Base-by-base conservation (phyloP, 352 stramenopile species). In the Globisporangium heterothallicum region DNA sequence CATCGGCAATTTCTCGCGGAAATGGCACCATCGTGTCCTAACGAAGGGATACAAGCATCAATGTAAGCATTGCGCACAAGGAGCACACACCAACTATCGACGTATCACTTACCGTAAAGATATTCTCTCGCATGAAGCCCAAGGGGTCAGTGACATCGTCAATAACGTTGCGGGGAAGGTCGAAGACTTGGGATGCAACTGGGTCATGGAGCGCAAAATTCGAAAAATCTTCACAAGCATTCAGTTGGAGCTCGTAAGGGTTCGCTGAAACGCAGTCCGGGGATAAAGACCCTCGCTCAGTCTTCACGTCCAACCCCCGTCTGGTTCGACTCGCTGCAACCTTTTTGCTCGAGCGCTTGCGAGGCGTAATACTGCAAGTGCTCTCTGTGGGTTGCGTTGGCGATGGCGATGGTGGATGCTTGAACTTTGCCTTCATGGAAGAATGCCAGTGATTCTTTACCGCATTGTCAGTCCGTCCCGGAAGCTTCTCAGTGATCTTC, bases 361-460 rank as follows among this genome's bases (percentile, higher is more conserved):
- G 54, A 9, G 21, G 16, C 21, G 45, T 10, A 10, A 13, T 25
- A 24, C 34, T 29, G 19, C 30, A 53, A 10, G 6, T 25, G 44
- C n/a, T 13, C 21, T 51, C 36, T n/a, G n/a, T n/a, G n/a, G n/a
- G n/a, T 24, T 38, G 14, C 5, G 29, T 16, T 3, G 38, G 5
- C 35, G 44, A 43, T 0, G 41, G 29, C 16, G 36, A 14, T 24
- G 46, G 13, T 13, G 48, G 42, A 13, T 42, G 54, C 59, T 85
- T 86, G 5, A 70, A 51, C 26, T 73, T 68, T 0, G 65, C 44
- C 58, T 92, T 89, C 59, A 94, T 73, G 19, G 83, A 93, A 19
- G 83, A 92, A 38, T 98, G 80, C 90, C 92, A 98, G 35, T 96
- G 86, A 63, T 99, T 99, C 72, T 99, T 99, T 42, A 99, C 96